These are phyloP conservation scores for Yarrowia divulgata DNA, from an alignment of 805 yeast species.

Conservation along the genomic window DNA sequence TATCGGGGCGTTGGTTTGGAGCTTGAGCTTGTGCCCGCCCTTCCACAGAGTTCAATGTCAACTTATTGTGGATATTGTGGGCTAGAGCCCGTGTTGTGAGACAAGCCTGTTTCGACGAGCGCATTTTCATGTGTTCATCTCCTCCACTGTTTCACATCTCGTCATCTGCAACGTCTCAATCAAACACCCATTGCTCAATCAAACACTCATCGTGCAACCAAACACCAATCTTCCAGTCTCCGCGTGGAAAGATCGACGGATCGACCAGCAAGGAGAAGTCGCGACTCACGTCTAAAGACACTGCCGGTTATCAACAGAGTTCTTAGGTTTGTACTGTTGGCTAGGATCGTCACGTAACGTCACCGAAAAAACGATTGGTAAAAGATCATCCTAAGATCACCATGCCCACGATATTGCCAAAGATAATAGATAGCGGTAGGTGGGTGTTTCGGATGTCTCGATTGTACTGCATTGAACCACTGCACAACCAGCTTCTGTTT, in stretches of 20 bases:
- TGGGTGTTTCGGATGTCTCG: no score
- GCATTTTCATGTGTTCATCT: no score
- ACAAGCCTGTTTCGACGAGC: no score
- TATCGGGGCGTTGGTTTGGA: conserved; percentile 9
- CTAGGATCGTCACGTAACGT: not conserved
- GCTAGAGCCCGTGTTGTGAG: not conserved
- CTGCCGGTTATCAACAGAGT: conserved; percentile 4
- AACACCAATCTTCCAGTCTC: not conserved
- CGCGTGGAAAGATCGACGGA: conserved; percentile 15
- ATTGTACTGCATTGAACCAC: no score
- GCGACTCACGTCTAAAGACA: conserved; percentile 22
- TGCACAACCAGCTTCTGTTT: not conserved
- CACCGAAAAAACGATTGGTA: no score
- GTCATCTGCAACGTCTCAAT: no score
- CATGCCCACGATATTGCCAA: no score
- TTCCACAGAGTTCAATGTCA: no score
- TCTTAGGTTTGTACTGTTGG: not conserved
- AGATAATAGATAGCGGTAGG: not conserved
- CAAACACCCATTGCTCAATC: no score
- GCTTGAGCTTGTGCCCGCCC: conserved; percentile 12
- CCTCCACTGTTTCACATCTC: no score
- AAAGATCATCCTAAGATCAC: not conserved
- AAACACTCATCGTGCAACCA: no score
- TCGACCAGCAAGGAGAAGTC: conserved; percentile 36
- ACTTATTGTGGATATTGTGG: not conserved